Percentiles rank a stretch among this genome's conserved stretches.
Evolutionary conservation across 495 filamentous ascomycete species (phyloP).

Genomic region (Hyaloscypha hepaticicola): DNA sequence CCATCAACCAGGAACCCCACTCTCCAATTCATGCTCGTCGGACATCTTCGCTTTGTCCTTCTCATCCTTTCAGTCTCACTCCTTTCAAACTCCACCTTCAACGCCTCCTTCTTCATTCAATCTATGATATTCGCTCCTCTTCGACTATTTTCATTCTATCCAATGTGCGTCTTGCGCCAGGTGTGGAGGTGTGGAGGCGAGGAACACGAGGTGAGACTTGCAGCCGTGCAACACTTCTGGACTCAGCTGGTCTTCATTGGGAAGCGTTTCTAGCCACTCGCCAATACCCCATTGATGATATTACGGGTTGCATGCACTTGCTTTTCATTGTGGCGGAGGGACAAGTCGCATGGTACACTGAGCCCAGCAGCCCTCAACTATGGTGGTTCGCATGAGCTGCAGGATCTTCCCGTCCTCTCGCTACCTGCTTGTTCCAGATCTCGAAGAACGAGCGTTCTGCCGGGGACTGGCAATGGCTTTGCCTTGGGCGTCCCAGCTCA

Average conservation of each 20-base stretch:
- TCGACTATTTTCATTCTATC: neutral
- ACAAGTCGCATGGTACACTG: neutral
- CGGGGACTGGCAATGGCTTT: neutral
- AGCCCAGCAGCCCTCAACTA: neutral
- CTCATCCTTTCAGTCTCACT: neutral
- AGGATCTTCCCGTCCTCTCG: neutral
- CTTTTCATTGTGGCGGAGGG: neutral
- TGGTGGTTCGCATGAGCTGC: neutral
- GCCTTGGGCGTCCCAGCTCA: neutral
- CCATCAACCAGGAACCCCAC: neutral
- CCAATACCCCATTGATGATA: neutral
- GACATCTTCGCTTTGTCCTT: neutral
- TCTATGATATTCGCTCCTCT: neutral
- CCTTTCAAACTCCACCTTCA: neutral
- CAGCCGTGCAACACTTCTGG: neutral
- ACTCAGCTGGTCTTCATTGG: neutral
- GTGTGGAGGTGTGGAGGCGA: neutral
- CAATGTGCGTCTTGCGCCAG: neutral
- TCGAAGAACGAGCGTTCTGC: neutral
- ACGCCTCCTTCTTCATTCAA: neutral
- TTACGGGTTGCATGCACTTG: neutral
- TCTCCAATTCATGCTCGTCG: neutral
- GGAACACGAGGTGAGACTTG: neutral
- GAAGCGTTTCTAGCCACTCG: neutral
- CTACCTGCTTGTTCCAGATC: neutral